phyloP scores from a whole-genome alignment of 2,329 filamentous ascomycete genomes.

The Bimuria novae-zelandiae region DNA sequence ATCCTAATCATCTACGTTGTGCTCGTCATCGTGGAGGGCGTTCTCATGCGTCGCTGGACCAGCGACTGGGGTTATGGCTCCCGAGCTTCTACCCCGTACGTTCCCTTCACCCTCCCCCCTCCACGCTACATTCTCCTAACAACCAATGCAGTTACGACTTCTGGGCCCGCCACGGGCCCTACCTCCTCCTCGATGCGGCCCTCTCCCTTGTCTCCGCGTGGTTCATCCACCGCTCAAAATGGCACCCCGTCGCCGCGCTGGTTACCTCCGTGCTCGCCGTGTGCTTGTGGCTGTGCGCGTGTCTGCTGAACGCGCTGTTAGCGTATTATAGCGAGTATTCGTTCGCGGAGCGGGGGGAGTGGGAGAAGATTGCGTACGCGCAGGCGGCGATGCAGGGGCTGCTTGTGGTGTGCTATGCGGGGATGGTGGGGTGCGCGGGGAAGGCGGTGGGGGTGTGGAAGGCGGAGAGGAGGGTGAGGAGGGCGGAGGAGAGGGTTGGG shows the following conservation, averaged over 20 bases:
- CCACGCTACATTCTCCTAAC: not conserved
- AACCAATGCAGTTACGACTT: not conserved
- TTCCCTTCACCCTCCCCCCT: not conserved
- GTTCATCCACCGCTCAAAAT: not conserved
- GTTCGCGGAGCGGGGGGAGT: not conserved
- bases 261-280: conserved; percentile 2
- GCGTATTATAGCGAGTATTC: conserved; percentile 1
- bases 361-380: conserved; percentile 1
- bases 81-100: not conserved
- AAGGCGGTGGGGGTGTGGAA: conserved; percentile 9
- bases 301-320: not conserved
- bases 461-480: not conserved
- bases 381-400: conserved; percentile 4
- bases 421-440: conserved; percentile 10
- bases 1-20: conserved; percentile 16
- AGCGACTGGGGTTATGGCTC: not conserved
- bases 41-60: conserved; percentile 10
- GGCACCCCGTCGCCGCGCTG: conserved; percentile 11
- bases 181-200: conserved; percentile 5
- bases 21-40: conserved; percentile 18
- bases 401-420: conserved; percentile 1
- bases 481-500: not conserved
- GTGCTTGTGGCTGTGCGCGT: not conserved
- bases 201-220: conserved; percentile 1
- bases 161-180: conserved; percentile 2